Base-by-base conservation (phyloP, 2,329 filamentous ascomycete species). In the Clonostachys solani region DNA sequence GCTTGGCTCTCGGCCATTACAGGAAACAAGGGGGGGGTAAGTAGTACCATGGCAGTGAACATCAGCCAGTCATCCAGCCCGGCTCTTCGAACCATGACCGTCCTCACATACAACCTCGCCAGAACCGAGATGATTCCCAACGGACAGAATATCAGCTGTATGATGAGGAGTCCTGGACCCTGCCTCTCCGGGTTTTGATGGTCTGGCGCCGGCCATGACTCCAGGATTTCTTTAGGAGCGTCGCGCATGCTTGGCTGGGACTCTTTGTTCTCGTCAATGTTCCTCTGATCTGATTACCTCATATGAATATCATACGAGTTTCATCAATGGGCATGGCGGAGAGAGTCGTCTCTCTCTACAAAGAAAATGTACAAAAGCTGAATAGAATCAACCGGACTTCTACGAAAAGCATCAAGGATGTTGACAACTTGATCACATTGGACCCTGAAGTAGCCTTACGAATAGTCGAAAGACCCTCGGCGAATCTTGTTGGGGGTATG, bases 51-150 rank as follows among this genome's bases (percentile, higher is more conserved):
- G 5, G 66, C 66, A 34, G 47, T 60, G 6, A 69, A 50, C 68
- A 72, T 72, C 12, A 72, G 45, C 67, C 64, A 71, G 54, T 72
- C 69, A 49, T 72, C 69, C 45, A 60, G 55, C 34, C 65, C 63
- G 36, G 50, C 59, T 44, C 58, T 62, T 40, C 60, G 58, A 34
- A 70, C 57, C 35, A 67, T 58, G 47, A 52, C 47, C 3, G 64
- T 49, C 10, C 66, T 58, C 42, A 69, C 67, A 42, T 69, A 70
- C 37, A 72, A 56, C 13, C 69, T 63, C 43, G 68, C 55, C 23
- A 52, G 43, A 9, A 72, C 54, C 17, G 60, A 62, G 12, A 66
- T 43, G 16, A 69, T 45, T 6, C 66, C 66, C 10, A 70, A 33
- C 0, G 61, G 54, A 29, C 67, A 56, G 15, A 66, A 58, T 15